Conservation (phyloP, 140 eudicot genomes). For the Eryngium alpinum region DNA sequence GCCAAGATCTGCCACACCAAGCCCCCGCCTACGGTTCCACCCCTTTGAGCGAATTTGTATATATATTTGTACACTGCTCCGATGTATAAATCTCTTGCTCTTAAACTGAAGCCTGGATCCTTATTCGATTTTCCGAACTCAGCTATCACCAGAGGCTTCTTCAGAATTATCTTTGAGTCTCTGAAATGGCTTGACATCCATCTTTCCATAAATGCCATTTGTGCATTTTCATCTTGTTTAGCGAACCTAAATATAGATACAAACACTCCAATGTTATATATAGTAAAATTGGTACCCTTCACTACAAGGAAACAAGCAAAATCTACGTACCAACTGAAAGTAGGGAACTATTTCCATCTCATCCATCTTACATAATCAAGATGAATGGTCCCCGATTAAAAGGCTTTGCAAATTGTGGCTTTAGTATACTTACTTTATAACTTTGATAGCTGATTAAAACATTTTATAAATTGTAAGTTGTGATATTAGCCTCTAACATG, state of each 20-base stretch:
- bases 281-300: too few species aligned
- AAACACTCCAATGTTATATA: too few species aligned
- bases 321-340: too few species aligned
- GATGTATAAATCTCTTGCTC: slow-evolving; percentile 36
- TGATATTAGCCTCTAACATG: too few species aligned
- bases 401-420: too few species aligned
- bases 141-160: slow-evolving; percentile 50
- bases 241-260: slow-evolving; percentile 31
- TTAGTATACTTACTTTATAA: too few species aligned
- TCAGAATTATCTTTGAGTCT: slow-evolving; percentile 47
- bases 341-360: too few species aligned
- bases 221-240: slow-evolving; percentile 42
- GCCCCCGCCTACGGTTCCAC: slow-evolving; percentile 48
- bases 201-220: slow-evolving; percentile 64
- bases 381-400: too few species aligned
- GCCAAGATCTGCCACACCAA: slow-evolving; percentile 59
- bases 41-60: slow-evolving; percentile 36
- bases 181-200: slow-evolving; percentile 56
- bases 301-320: too few species aligned
- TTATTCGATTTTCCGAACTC: slow-evolving; percentile 68
- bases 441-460: too few species aligned
- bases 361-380: too few species aligned
- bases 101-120: slow-evolving; percentile 40
- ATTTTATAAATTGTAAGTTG: too few species aligned
- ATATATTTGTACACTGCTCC: slow-evolving; percentile 35